Evolutionary conservation across 768 basidiomycete genomes (phyloP), one percentile per base, ranked within the genome.

Genomic region (Phlegmacium glaucopus): DNA sequence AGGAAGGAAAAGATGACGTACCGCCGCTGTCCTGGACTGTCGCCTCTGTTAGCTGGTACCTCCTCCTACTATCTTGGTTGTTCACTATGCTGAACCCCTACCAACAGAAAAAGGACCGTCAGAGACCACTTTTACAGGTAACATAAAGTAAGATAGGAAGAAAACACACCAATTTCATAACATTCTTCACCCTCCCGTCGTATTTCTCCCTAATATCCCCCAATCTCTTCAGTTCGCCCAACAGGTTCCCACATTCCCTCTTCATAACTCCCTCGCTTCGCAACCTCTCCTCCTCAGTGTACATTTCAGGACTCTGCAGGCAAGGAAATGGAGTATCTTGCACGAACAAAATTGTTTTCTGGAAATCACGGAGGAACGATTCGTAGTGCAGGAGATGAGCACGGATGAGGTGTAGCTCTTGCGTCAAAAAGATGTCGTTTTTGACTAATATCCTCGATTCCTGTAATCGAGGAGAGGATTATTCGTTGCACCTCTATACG

Each of bases 371-470:
- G 26, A 83, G 67, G 18, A 83, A 71, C 10, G 71, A 69, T 9
- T 68, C 71, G 56, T 80, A 79, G 54, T 81, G 78, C 28, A 82
- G 64, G 6, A 83, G 65, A 58, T 82, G 80, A 0, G 82, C 82
- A 38, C 78, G 76, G 26, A 82, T 59, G 51, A 76, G 67, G 52
- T 83, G 78, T 28, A 83, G 67, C 50, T 81, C 74, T 10, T 71
- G 74, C 1, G 81, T 81, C 22, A 79, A 61, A 4, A 61, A 50
- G 38, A 74, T 69, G 26, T 72, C 67, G 39, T 71, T 68, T 18
- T 62, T 72, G 4, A 39, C 30, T 32, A 79, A 70, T 6, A 75
- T 72, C 10, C 58, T 49, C 18, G 69, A 62, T 66, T 82, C 80
- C 78, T 81, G 29, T 9, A 11, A 9, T 9, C 22, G 26, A 8